A percentile compares a stretch with the other conserved stretches of the same genome.
phyloP scores from a whole-genome alignment of 495 filamentous ascomycete species.

The Penicillium canariense region DNA sequence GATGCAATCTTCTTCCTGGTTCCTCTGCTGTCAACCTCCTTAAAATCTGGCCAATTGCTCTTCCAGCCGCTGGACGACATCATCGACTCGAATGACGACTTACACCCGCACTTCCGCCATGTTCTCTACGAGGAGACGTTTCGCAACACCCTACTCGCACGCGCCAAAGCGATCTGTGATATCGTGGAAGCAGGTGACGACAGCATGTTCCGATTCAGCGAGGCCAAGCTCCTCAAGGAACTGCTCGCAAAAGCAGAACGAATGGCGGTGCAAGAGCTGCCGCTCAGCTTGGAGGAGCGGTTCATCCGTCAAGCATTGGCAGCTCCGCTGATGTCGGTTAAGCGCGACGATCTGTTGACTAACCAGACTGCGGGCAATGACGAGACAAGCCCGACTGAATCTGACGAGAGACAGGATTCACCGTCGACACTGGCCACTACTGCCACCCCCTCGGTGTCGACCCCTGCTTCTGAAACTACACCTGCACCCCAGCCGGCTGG shows the following conservation, averaged over 20 bases:
- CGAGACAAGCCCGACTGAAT: conserved; percentile 24
- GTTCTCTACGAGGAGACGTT: conserved; percentile 51
- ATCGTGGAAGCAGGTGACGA: conserved; percentile 78
- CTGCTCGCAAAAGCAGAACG: conserved; percentile 68
- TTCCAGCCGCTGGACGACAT: conserved; percentile 82
- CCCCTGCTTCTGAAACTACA: conserved; percentile 41
- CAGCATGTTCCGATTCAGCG: conserved; percentile 72
- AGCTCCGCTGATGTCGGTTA: conserved; percentile 65
- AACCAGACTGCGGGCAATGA: conserved; percentile 15
- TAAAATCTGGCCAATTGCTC: conserved; percentile 44
- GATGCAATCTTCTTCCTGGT: conserved; percentile 84
- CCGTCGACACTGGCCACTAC: conserved; percentile 38
- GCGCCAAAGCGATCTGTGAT: conserved; percentile 71
- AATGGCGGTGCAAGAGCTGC: conserved; percentile 64
- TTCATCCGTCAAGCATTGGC: conserved; percentile 76
- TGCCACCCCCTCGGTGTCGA: conserved; percentile 38
- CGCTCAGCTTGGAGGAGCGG: conserved; percentile 79
- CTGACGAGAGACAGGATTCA: conserved; percentile 31
- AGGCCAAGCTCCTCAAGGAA: conserved; percentile 63
- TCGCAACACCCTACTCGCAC: conserved; percentile 39
- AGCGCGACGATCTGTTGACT: conserved; percentile 40
- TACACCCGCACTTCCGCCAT: conserved; percentile 54
- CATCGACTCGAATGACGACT: conserved; percentile 61
- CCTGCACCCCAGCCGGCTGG: conserved; percentile 28
- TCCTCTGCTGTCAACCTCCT: conserved; percentile 54